Conservation (phyloP, 768 basidiomycete species). For the Lactarius deliciosus region DNA sequence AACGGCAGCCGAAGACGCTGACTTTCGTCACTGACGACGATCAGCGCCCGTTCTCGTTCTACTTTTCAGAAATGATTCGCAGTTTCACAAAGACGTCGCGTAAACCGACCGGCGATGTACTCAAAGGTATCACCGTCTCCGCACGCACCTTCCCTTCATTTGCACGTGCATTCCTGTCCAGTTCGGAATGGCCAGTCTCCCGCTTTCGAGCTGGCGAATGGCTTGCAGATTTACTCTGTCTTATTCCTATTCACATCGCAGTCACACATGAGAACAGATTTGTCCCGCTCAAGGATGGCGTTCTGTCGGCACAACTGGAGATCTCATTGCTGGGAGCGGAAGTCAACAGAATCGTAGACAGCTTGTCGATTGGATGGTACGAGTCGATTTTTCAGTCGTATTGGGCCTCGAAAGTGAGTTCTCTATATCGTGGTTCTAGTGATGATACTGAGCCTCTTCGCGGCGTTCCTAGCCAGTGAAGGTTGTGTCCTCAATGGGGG, state of each 20-base stretch:
- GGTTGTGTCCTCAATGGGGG: conserved; percentile 69
- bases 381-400: conserved; percentile 65
- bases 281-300: conserved; percentile 58
- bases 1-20: conserved; percentile 39
- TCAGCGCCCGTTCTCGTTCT: conserved; percentile 38
- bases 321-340: conserved; percentile 57
- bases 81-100: conserved; percentile 49
- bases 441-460: not conserved
- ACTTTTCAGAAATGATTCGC: conserved; percentile 48
- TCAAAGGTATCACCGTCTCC: conserved; percentile 41
- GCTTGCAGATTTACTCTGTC: conserved; percentile 58
- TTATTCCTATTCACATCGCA: conserved; percentile 68
- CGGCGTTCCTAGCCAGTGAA: conserved; percentile 48
- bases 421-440: not conserved
- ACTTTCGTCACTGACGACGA: conserved; percentile 46
- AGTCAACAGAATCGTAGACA: conserved; percentile 55
- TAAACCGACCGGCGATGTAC: conserved; percentile 51
- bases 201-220: conserved; percentile 55
- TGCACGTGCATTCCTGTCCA: conserved; percentile 7
- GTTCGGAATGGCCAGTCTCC: conserved; percentile 35
- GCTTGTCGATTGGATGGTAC: conserved; percentile 61
- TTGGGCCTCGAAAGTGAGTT: conserved; percentile 51
- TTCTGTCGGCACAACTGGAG: conserved; percentile 52
- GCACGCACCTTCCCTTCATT: conserved; percentile 38
- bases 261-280: conserved; percentile 60